Percentiles rank a stretch among this genome's conserved stretches.
Conservation (phyloP, 139 green algal species). For the Tetradesmus obliquus region DNA sequence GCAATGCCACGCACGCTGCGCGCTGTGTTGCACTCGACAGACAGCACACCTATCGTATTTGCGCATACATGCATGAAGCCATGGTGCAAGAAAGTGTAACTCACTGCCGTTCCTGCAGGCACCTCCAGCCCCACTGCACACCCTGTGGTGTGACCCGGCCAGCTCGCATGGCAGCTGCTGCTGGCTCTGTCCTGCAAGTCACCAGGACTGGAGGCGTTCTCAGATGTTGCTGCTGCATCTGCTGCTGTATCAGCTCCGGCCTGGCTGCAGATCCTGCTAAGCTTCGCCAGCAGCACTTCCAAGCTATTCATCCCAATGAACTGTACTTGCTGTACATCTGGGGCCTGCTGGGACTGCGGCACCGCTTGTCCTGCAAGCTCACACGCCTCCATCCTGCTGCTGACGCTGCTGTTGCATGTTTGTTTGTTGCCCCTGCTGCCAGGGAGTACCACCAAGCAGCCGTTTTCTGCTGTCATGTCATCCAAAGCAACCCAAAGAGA, state of each 20-base stretch:
- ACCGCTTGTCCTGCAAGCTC: background rate
- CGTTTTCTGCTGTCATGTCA: constrained; percentile 34
- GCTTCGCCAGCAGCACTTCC: background rate
- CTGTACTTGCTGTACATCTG: background rate
- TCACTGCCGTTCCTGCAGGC: constrained; percentile 29
- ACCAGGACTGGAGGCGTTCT: background rate
- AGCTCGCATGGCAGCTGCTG: background rate
- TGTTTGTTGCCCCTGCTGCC: background rate
- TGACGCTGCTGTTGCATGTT: background rate
- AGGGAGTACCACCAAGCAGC: constrained; percentile 10
- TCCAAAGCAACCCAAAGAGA: constrained; percentile 18
- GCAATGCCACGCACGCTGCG: too few species aligned
- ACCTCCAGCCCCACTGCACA: background rate
- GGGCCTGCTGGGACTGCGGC: background rate
- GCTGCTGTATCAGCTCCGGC: background rate
- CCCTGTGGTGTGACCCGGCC: background rate
- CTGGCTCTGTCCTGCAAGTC: background rate
- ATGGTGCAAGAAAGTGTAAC: too few species aligned
- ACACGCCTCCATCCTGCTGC: background rate
- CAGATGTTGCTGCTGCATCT: background rate
- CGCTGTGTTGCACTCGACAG: too few species aligned
- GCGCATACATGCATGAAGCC: too few species aligned
- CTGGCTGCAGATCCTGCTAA: background rate
- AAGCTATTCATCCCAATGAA: background rate
- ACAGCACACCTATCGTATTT: too few species aligned